Evolutionary conservation across 306 rosid species (phyloP).

Genomic region (Glycine soja): DNA sequence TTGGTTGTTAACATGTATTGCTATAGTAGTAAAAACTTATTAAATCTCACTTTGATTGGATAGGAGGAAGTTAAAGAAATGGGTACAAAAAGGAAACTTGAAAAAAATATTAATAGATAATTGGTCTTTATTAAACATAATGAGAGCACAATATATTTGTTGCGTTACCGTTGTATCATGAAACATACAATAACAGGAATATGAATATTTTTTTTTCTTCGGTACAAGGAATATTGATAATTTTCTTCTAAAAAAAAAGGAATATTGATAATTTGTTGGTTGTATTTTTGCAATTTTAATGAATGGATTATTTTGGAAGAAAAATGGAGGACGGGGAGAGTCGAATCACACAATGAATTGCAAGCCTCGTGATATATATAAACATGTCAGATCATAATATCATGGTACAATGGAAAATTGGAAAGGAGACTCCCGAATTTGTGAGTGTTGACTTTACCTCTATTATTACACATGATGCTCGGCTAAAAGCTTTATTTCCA

Average conservation of each 20-base stretch:
- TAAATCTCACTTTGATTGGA: no score
- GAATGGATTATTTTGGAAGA: constrained; percentile 16
- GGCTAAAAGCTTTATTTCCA: constrained; percentile 33
- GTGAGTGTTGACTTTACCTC: constrained; percentile 53
- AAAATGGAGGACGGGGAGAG: background rate
- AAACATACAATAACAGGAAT: background rate
- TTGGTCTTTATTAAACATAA: no score
- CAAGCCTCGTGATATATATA: constrained; percentile 6
- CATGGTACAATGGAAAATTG: constrained; percentile 33
- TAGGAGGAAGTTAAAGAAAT: no score
- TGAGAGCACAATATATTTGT: no score
- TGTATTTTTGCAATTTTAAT: constrained; percentile 16
- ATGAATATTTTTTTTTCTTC: background rate
- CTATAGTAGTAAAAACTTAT: background rate
- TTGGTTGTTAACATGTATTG: background rate
- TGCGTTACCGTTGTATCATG: background rate
- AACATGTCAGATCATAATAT: constrained; percentile 14
- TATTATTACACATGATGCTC: constrained; percentile 44
- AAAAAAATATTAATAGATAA: no score
- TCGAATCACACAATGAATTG: constrained; percentile 23
- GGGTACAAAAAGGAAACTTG: no score
- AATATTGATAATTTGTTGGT: constrained; percentile 12
- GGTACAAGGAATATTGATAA: constrained; percentile 7
- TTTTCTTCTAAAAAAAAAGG: background rate
- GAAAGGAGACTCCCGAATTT: background rate